These are phyloP conservation scores for Fraxinus angustifolia DNA, from an alignment of 305 asterid species.

Conservation along the genomic window DNA sequence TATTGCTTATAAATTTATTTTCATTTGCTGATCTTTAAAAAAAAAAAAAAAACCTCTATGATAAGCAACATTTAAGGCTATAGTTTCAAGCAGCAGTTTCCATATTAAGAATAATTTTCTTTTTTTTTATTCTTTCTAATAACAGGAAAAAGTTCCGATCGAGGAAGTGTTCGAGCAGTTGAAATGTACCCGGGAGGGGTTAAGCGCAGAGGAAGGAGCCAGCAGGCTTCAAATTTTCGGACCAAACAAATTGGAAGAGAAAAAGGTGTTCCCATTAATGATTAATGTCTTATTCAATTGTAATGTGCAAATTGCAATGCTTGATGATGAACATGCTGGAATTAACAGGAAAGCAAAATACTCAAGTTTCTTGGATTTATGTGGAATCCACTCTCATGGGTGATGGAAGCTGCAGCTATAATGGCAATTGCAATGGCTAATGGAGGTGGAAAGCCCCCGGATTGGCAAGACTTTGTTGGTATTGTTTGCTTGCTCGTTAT, in stretches of 20 bases:
- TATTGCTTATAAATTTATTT: not conserved
- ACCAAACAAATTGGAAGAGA: slow-evolving; percentile 58
- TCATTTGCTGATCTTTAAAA: not conserved
- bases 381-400: slow-evolving; percentile 65
- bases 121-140: not conserved
- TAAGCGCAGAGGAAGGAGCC: slow-evolving; percentile 43
- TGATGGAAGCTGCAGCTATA: slow-evolving; percentile 58
- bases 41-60: not conserved
- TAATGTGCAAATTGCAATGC: not conserved
- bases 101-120: not conserved
- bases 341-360: slow-evolving; percentile 43
- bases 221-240: slow-evolving; percentile 42
- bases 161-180: slow-evolving; percentile 44
- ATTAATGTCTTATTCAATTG: not conserved
- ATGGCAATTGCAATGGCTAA: slow-evolving; percentile 56
- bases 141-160: slow-evolving; percentile 50
- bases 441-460: slow-evolving; percentile 48
- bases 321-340: not conserved
- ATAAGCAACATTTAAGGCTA: not conserved
- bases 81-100: not conserved
- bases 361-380: slow-evolving; percentile 50
- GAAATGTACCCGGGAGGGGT: slow-evolving; percentile 44
- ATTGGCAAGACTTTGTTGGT: slow-evolving; percentile 60
- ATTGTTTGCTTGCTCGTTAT: slow-evolving; percentile 46
- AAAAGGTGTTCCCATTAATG: slow-evolving; percentile 26